A percentile compares a stretch with the other conserved stretches of the same genome.
Conservation (phyloP, 371 early-diverging fungal species). For the Polyrhizophydium stewartii region DNA sequence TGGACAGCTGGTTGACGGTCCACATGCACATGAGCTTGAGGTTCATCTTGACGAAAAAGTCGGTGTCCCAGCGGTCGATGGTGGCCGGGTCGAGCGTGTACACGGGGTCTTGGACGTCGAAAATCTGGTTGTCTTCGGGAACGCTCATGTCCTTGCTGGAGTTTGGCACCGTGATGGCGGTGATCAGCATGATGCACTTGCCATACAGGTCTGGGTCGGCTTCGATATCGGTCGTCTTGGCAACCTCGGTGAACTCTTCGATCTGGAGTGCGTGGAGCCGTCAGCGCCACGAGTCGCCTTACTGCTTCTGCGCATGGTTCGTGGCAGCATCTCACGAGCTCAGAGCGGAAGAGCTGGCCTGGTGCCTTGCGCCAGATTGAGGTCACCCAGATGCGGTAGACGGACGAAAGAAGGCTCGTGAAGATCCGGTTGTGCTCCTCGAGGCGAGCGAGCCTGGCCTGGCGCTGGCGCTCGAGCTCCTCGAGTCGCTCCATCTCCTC, state of each 20-base stretch:
- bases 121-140: background rate
- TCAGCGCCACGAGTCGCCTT: no score
- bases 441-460: constrained; percentile 18
- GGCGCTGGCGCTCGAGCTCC: constrained; percentile 24
- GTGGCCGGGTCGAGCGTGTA: constrained; percentile 3
- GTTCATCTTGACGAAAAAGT: constrained; percentile 16
- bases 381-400: constrained; percentile 33
- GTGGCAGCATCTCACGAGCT: constrained; percentile 23
- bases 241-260: background rate
- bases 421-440: constrained; percentile 25
- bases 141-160: background rate
- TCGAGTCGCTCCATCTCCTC: constrained; percentile 31
- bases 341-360: constrained; percentile 23
- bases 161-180: background rate
- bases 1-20: constrained; percentile 28
- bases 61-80: constrained; percentile 12
- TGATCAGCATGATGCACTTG: constrained; percentile 1
- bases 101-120: background rate
- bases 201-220: constrained; percentile 12
- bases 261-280: background rate
- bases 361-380: constrained; percentile 30
- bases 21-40: constrained; percentile 18
- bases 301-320: background rate
- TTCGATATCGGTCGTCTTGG: constrained; percentile 2
- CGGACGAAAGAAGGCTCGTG: constrained; percentile 26